These are phyloP conservation scores for Paracamarosporium sp. DNA, from an alignment of 2,329 filamentous ascomycete species.

Conservation along the genomic window DNA sequence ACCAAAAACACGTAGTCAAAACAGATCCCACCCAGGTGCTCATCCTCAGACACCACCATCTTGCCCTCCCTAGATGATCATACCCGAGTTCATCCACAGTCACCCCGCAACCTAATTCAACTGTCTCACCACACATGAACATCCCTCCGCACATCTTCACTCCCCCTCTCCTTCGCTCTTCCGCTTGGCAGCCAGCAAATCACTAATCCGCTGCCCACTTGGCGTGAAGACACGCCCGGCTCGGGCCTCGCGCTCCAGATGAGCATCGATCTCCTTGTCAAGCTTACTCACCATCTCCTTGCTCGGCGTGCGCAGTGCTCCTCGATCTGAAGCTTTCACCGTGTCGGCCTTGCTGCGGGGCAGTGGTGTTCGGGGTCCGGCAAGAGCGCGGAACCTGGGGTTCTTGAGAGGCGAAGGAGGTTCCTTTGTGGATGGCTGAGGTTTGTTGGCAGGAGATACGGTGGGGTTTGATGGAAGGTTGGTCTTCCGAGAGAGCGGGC, in stretches of 20 bases:
- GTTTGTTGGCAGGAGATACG: neutral
- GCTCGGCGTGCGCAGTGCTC: slow-evolving; percentile 27
- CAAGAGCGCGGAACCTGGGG: slow-evolving; percentile 4
- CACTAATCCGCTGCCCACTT: slow-evolving; percentile 17
- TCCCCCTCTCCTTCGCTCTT: neutral
- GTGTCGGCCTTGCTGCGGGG: neutral
- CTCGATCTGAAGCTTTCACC: slow-evolving; percentile 13
- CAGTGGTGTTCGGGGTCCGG: slow-evolving; percentile 8
- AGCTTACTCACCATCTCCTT: slow-evolving; percentile 26
- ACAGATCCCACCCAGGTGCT: too few relatives aligned
- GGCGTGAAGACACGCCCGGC: slow-evolving; percentile 18
- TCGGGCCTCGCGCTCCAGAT: slow-evolving; percentile 27
- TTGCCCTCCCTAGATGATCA: too few relatives aligned
- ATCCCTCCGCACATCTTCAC: neutral
- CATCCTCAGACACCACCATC: too few relatives aligned
- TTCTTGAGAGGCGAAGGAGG: neutral
- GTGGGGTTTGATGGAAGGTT: neutral
- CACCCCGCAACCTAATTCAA: neutral
- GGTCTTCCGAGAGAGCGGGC: neutral
- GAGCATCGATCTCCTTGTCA: slow-evolving; percentile 33
- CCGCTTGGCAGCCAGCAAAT: slow-evolving; percentile 17
- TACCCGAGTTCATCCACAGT: neutral
- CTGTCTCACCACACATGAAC: neutral
- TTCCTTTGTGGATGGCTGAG: too few relatives aligned
- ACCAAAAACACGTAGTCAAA: too few relatives aligned